A percentile compares a stretch with the other conserved stretches of the same genome.
These are phyloP conservation scores for Morella rubra DNA, from an alignment of 306 rosid species.

Conservation along the genomic window DNA sequence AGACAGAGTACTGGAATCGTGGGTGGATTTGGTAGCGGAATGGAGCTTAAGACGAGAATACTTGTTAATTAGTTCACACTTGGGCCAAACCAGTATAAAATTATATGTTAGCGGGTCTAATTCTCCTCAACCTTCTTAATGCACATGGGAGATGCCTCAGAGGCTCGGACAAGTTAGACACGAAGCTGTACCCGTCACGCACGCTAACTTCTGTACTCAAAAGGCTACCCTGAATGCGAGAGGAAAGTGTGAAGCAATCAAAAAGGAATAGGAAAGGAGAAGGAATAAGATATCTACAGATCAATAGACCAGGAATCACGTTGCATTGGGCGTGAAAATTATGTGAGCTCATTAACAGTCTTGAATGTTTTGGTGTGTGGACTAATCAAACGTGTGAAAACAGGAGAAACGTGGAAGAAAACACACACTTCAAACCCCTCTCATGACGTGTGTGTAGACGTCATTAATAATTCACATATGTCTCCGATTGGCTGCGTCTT, in stretches of 20 bases:
- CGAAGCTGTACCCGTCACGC: background rate
- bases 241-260: background rate
- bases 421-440: background rate
- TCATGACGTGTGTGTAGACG: background rate
- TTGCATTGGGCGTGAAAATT: no score
- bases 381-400: background rate
- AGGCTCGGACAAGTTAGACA: background rate
- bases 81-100: background rate
- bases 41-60: background rate
- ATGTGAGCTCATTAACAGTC: no score
- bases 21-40: background rate
- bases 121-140: background rate
- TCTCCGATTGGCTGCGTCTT: background rate
- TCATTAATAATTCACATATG: background rate
- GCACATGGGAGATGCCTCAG: background rate
- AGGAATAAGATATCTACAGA: no score
- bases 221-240: background rate
- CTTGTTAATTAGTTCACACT: background rate
- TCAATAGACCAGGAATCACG: no score
- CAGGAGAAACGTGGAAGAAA: slow-evolving; percentile 23
- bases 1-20: background rate
- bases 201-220: no score
- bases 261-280: background rate
- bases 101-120: background rate
- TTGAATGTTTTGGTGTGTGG: no score